A percentile compares a stretch with the other conserved stretches of the same genome.
Evolutionary conservation across 2,329 filamentous ascomycete species (phyloP).

Genomic region (Cladophialophora immunda): DNA sequence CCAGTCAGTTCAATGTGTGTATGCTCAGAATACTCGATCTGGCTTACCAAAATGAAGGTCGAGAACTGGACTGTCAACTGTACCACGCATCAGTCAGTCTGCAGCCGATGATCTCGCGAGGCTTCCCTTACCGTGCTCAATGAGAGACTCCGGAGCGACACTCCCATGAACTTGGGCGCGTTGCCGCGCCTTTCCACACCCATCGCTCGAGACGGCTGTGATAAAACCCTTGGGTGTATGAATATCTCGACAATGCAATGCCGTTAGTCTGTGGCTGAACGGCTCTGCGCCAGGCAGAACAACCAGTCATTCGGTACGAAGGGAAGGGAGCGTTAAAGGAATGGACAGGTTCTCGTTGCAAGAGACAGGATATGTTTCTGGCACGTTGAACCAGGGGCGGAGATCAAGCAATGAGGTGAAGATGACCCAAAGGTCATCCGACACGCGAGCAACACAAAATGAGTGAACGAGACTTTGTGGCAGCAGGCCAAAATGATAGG

Average conservation of each 20-base stretch:
- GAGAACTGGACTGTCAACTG: constrained; percentile 56
- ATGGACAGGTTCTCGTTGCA: constrained; percentile 30
- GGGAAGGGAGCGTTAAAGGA: constrained; percentile 30
- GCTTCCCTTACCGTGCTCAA: constrained; percentile 50
- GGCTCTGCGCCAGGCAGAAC: constrained; percentile 32
- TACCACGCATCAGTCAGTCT: constrained; percentile 29
- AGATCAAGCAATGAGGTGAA: constrained; percentile 18
- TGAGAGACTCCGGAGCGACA: constrained; percentile 46
- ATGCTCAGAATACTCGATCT: background rate
- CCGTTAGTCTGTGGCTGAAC: background rate
- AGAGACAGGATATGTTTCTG: constrained; percentile 15
- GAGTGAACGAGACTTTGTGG: constrained; percentile 13
- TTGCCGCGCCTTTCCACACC: constrained; percentile 29
- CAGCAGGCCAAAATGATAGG: constrained; percentile 5
- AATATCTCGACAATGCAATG: constrained; percentile 9
- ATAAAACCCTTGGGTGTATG: background rate
- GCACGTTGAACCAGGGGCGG: constrained; percentile 24
- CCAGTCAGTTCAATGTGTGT: constrained; percentile 25
- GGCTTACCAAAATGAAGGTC: constrained; percentile 53
- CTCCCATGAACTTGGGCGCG: constrained; percentile 45
- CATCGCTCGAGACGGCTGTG: constrained; percentile 24
- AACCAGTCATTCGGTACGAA: constrained; percentile 22
- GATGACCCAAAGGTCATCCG: constrained; percentile 26
- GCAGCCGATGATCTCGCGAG: background rate
- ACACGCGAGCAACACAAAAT: constrained; percentile 22